Evolutionary conservation across 2,329 filamentous ascomycete genomes (phyloP).

Genomic region (Arthrobotrys conoides): DNA sequence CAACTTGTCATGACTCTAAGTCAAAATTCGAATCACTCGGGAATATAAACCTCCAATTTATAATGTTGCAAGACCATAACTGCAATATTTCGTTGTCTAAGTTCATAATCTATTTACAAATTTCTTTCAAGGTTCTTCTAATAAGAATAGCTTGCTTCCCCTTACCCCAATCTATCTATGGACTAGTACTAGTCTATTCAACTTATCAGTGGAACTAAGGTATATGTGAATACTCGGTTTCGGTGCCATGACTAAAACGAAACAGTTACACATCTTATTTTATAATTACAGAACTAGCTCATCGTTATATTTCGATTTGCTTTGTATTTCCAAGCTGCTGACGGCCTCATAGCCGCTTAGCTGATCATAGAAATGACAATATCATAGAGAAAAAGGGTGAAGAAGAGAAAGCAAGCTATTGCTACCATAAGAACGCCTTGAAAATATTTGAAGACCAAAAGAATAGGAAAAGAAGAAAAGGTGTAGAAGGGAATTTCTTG

Average conservation of each 20-base stretch:
- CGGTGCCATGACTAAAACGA: background rate
- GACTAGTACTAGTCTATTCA: background rate
- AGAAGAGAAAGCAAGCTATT: constrained; percentile 15
- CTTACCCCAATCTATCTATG: background rate
- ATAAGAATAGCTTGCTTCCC: background rate
- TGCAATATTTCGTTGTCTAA: background rate
- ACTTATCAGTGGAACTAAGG: background rate
- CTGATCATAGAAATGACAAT: background rate
- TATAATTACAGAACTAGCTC: background rate
- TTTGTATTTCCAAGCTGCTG: background rate
- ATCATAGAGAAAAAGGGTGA: background rate
- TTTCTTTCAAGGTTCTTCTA: background rate
- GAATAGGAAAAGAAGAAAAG: background rate
- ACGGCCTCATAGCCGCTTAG: background rate
- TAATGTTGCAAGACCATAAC: background rate
- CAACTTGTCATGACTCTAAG: constrained; percentile 2
- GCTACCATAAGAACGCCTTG: constrained; percentile 38
- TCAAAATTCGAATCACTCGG: background rate
- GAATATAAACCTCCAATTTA: too few species aligned
- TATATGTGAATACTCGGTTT: background rate
- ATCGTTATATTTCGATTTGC: background rate
- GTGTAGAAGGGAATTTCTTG: background rate
- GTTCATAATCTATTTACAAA: background rate
- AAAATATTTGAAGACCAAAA: constrained; percentile 27
- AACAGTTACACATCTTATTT: background rate